Evolutionary conservation across 2,329 filamentous ascomycete species (phyloP).

Genomic region (Cladophialophora bantiana): DNA sequence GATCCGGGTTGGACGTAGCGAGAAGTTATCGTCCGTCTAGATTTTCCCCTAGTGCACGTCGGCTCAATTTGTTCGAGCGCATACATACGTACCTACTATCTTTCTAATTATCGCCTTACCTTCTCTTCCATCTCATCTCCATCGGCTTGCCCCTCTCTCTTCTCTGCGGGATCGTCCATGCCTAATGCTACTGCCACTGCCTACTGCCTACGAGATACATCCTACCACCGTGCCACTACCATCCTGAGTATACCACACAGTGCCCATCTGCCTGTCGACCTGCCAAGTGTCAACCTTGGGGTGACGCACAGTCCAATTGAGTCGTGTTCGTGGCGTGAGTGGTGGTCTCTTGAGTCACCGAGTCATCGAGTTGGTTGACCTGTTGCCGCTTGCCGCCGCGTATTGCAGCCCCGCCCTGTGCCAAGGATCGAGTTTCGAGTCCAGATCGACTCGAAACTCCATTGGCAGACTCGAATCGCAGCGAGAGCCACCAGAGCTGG

Average conservation of each 20-base stretch:
- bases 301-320: slow-evolving; percentile 19
- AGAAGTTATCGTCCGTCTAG: slow-evolving; percentile 10
- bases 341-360: slow-evolving; percentile 11
- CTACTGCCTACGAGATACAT: not conserved
- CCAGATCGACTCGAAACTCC: slow-evolving; percentile 10
- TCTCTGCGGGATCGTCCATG: not conserved
- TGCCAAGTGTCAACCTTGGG: slow-evolving; percentile 14
- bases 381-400: not conserved
- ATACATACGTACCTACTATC: not conserved
- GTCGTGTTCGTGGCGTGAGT: slow-evolving; percentile 12
- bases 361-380: not conserved
- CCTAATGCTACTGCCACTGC: not conserved
- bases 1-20: slow-evolving; percentile 24
- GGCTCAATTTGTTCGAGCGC: slow-evolving; percentile 2
- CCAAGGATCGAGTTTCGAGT: slow-evolving; percentile 15
- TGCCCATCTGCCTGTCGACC: slow-evolving; percentile 7
- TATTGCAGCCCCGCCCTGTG: slow-evolving; percentile 17
- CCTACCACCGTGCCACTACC: not conserved
- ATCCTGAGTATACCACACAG: not conserved
- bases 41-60: slow-evolving; percentile 3
- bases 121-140: not conserved
- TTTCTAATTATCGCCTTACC: not conserved
- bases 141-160: not conserved
- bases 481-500: not conserved
- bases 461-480: slow-evolving; percentile 20